Conservation (phyloP, 2,329 filamentous ascomycete species). For the Leptodontidium sp. region DNA sequence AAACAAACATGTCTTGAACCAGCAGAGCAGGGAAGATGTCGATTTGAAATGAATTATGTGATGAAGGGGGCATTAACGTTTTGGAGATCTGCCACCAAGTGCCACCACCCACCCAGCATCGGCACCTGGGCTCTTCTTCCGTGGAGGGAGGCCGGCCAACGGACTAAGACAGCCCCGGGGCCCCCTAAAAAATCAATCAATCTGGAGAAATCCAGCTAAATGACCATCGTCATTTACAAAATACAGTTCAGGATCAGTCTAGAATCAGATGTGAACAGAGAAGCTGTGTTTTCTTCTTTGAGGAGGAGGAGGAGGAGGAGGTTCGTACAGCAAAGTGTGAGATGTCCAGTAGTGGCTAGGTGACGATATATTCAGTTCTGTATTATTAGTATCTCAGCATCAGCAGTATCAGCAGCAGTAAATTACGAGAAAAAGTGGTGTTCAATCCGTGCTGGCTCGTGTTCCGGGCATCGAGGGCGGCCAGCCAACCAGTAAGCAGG, state of each 20-base stretch:
- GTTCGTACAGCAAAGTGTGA: background rate
- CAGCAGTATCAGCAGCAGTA: background rate
- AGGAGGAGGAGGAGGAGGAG: too few species aligned
- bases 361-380: background rate
- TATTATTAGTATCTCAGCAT: background rate
- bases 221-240: background rate
- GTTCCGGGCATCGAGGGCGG: background rate
- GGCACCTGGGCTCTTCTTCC: background rate
- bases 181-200: too few species aligned
- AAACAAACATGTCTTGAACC: too few species aligned
- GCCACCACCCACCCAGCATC: background rate
- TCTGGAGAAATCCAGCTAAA: too few species aligned
- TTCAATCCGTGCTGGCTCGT: background rate
- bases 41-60: slow-evolving; percentile 6
- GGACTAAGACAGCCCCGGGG: too few species aligned
- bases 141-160: too few species aligned
- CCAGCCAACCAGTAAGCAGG: background rate
- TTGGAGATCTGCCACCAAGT: slow-evolving; percentile 18
- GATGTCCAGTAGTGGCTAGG: background rate
- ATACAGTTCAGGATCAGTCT: background rate
- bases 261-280: background rate
- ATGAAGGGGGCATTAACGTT: slow-evolving; percentile 13
- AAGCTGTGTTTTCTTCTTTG: too few species aligned
- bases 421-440: slow-evolving; percentile 3
- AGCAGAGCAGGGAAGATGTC: background rate